Percentiles rank a stretch among this genome's conserved stretches.
phyloP scores from a whole-genome alignment of 176 grass and related monocot species.

The Aegilops sharonensis region DNA sequence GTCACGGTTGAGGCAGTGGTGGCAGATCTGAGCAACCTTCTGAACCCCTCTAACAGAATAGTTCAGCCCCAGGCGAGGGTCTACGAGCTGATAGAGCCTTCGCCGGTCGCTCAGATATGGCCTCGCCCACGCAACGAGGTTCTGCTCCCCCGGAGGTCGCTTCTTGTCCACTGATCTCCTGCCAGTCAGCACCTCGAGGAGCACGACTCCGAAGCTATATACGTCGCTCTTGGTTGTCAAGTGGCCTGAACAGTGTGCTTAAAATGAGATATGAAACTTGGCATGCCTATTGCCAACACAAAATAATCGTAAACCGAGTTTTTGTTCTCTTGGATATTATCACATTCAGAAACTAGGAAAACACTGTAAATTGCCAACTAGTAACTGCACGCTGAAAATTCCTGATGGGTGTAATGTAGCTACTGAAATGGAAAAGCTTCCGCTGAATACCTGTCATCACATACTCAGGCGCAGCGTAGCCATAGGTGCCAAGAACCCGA shows the following conservation, averaged over 20 bases:
- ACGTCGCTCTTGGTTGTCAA: conserved; percentile 93
- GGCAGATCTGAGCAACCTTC: conserved; percentile 79
- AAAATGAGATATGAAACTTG: conserved; percentile 3
- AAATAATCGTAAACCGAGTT: conserved; percentile 5
- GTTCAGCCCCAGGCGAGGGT: conserved; percentile 88
- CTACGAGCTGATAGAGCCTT: conserved; percentile 80
- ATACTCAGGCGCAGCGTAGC: conserved; percentile 91
- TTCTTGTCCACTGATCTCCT: conserved; percentile 95
- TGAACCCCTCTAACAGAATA: conserved; percentile 77
- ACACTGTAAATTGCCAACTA: background rate
- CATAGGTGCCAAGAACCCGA: conserved; percentile 83
- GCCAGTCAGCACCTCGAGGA: conserved; percentile 85
- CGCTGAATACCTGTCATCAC: conserved; percentile 82
- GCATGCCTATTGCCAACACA: background rate
- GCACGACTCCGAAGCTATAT: conserved; percentile 84
- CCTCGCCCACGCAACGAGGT: conserved; percentile 79
- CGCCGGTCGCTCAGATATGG: conserved; percentile 68
- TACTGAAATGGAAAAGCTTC: conserved; percentile 1
- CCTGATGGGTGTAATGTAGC: background rate
- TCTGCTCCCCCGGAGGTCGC: conserved; percentile 69
- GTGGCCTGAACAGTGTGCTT: conserved; percentile 55
- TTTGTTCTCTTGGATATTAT: background rate
- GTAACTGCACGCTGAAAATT: background rate
- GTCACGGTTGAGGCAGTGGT: conserved; percentile 74
- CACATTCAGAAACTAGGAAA: background rate